A percentile compares a stretch with the other conserved stretches of the same genome.
Conservation (phyloP, 192 early-diverging fungal species). For the Cetraspora pellucida region DNA sequence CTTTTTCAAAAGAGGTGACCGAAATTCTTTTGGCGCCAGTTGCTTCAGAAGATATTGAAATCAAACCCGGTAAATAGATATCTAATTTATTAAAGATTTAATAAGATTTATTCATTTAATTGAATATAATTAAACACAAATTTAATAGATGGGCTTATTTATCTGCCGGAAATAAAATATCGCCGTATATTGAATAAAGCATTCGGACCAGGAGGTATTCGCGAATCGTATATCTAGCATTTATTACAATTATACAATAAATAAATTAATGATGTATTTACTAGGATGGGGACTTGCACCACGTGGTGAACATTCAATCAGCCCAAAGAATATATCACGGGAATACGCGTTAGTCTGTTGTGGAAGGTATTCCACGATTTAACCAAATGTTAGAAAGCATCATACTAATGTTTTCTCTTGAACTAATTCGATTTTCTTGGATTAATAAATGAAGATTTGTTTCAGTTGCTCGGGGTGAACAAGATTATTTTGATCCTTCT, state of each 20-base stretch:
- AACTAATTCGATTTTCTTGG: not conserved
- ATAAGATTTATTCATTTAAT: not conserved
- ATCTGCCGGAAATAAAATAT: constrained; percentile 97
- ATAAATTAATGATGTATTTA: not conserved
- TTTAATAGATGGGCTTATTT: constrained; percentile 81
- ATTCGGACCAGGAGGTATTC: constrained; percentile 86
- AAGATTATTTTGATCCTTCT: constrained; percentile 82
- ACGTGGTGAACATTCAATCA: constrained; percentile 84
- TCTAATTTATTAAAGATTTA: not conserved
- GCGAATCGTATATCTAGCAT: no score
- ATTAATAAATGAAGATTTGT: constrained; percentile 55
- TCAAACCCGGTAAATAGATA: constrained; percentile 74
- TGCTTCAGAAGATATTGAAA: constrained; percentile 81
- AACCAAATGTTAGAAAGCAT: not conserved
- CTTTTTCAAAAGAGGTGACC: constrained; percentile 71
- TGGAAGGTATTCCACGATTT: constrained; percentile 62
- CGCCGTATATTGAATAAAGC: constrained; percentile 92
- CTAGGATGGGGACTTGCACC: constrained; percentile 85
- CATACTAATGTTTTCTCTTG: not conserved
- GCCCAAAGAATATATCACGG: constrained; percentile 75
- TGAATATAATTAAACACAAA: not conserved
- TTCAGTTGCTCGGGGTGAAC: constrained; percentile 91
- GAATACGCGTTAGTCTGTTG: constrained; percentile 90
- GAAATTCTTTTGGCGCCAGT: constrained; percentile 75
- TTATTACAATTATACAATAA: no score